Evolutionary conservation across 2,329 filamentous ascomycete genomes (phyloP).

Genomic region (Zopfia rhizophila): DNA sequence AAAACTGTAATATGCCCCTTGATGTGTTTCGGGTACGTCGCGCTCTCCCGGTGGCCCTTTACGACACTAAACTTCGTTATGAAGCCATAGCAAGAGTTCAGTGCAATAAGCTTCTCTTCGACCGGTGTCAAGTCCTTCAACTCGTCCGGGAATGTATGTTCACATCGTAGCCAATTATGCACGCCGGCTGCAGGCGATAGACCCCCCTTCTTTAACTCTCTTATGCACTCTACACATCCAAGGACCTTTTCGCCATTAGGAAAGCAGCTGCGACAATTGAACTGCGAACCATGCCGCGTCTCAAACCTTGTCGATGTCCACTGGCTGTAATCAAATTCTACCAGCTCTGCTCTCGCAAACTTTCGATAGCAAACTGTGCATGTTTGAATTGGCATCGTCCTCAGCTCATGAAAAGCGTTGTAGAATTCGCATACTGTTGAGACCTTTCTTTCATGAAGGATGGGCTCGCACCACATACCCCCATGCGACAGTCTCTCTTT

Average conservation of each 20-base stretch:
- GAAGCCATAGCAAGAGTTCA: constrained; percentile 12
- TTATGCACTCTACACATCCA: constrained; percentile 3
- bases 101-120: constrained; percentile 13
- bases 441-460: constrained; percentile 5
- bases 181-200: constrained; percentile 3
- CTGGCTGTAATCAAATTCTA: too few relatives aligned
- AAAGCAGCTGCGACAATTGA: constrained; percentile 2
- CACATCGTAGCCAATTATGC: constrained; percentile 5
- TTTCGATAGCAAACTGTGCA: constrained; percentile 5
- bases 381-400: constrained; percentile 3
- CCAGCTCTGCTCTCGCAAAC: constrained; percentile 3
- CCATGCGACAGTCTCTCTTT: constrained; percentile 6
- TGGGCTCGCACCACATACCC: constrained; percentile 2
- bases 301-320: neutral
- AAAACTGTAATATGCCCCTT: constrained; percentile 14
- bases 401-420: constrained; percentile 3
- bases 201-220: neutral
- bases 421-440: constrained; percentile 3
- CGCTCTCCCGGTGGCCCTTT: constrained; percentile 4
- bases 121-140: constrained; percentile 7
- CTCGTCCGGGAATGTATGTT: constrained; percentile 10
- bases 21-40: constrained; percentile 10
- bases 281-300: constrained; percentile 4
- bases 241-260: neutral
- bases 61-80: constrained; percentile 10